Evolutionary conservation across 2,329 filamentous ascomycete species (phyloP).

Genomic region (Ceratocystis smalleyi): DNA sequence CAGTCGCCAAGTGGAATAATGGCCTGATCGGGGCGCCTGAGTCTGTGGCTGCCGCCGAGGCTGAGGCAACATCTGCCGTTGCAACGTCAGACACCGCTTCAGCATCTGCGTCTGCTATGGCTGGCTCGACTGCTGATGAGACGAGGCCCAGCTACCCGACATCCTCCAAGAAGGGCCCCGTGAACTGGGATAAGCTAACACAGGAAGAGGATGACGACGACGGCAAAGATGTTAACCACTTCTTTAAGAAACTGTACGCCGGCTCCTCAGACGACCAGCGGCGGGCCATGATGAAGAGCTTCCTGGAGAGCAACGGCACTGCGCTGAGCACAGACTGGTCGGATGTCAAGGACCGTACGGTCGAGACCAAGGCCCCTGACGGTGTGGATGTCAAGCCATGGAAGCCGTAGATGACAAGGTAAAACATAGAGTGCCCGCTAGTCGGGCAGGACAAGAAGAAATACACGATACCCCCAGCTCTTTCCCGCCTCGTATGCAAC

Average conservation of each 20-base stretch:
- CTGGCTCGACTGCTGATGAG: background rate
- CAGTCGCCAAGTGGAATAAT: constrained; percentile 50
- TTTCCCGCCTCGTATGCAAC: background rate
- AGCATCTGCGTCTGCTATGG: constrained; percentile 7
- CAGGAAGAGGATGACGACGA: constrained; percentile 40
- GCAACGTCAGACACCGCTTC: constrained; percentile 1
- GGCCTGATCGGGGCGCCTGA: constrained; percentile 2
- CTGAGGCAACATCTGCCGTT: constrained; percentile 22
- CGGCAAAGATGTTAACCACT: constrained; percentile 47
- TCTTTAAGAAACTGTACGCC: constrained; percentile 84
- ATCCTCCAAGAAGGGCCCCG: constrained; percentile 66
- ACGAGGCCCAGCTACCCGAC: constrained; percentile 57
- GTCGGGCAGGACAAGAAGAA: background rate
- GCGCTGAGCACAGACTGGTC: constrained; percentile 82
- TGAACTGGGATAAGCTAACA: constrained; percentile 78
- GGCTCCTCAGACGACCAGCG: constrained; percentile 61
- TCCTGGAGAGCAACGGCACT: constrained; percentile 83
- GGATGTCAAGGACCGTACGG: constrained; percentile 56
- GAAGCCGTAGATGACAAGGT: constrained; percentile 21
- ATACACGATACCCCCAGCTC: background rate
- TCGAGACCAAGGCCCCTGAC: constrained; percentile 59
- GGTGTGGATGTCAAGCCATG: constrained; percentile 66
- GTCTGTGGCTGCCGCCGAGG: background rate
- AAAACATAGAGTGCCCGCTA: background rate
- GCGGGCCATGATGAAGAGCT: constrained; percentile 97